A percentile compares a stretch with the other conserved stretches of the same genome.
phyloP scores from a whole-genome alignment of 768 basidiomycete species.

The Suillus subluteus region DNA sequence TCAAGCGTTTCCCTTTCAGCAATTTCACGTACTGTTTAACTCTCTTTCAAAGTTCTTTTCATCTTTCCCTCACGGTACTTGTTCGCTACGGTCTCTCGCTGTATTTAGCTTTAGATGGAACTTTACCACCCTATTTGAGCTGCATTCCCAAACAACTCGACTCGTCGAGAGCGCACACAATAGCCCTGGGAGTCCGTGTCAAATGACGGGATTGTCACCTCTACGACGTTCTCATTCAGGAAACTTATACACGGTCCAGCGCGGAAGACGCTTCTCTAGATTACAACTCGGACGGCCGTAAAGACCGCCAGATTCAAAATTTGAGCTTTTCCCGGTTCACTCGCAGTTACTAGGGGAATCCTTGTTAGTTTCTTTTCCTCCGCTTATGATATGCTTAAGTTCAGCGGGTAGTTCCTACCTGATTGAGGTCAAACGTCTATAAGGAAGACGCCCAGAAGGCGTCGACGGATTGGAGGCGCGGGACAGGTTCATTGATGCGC shows the following conservation, averaged over 20 bases:
- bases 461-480: not conserved
- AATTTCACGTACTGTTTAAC: slow-evolving; percentile 83
- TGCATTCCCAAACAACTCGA: slow-evolving; percentile 88
- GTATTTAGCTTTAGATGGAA: slow-evolving; percentile 87
- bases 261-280: slow-evolving; percentile 77
- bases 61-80: slow-evolving; percentile 85
- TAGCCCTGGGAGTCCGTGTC: slow-evolving; percentile 61
- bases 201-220: slow-evolving; percentile 74
- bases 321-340: slow-evolving; percentile 86
- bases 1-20: slow-evolving; percentile 79
- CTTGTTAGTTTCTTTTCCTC: slow-evolving; percentile 92
- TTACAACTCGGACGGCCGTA: no score
- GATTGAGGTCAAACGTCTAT: slow-evolving; percentile 65
- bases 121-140: slow-evolving; percentile 81
- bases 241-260: slow-evolving; percentile 76
- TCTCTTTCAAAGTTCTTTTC: slow-evolving; percentile 84
- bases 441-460: not conserved
- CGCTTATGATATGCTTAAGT: slow-evolving; percentile 91
- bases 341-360: slow-evolving; percentile 89
- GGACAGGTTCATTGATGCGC: not conserved
- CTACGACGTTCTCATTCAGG: slow-evolving; percentile 80
- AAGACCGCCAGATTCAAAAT: slow-evolving; percentile 78
- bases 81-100: slow-evolving; percentile 83
- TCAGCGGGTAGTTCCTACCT: slow-evolving; percentile 84
- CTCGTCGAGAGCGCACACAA: slow-evolving; percentile 77